A percentile compares a stretch with the other conserved stretches of the same genome.
phyloP scores from a whole-genome alignment of 1,139 yeast species.

The Hanseniaspora uvarum region DNA sequence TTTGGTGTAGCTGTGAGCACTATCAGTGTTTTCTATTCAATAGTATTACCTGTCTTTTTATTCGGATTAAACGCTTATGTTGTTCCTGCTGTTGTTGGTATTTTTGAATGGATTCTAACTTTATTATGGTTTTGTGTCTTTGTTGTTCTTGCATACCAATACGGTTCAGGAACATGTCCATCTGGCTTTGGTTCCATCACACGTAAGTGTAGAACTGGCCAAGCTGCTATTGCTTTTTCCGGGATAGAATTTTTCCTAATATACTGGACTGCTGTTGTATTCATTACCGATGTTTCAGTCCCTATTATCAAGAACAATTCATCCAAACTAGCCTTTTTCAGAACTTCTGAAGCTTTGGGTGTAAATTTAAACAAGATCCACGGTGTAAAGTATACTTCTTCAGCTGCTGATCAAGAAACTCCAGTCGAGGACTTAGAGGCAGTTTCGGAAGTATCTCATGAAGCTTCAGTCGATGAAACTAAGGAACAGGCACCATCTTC shows the following conservation, averaged over 20 bases:
- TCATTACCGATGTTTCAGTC: conserved; percentile 27
- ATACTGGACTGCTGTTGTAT: conserved; percentile 23
- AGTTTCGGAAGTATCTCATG: background rate
- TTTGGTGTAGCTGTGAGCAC: conserved; percentile 25
- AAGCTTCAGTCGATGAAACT: background rate
- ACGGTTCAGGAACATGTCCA: conserved; percentile 24
- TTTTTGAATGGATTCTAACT: conserved; percentile 23
- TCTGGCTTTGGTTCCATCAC: conserved; percentile 16
- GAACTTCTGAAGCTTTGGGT: background rate
- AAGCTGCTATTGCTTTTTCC: conserved; percentile 32
- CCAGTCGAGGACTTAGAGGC: background rate
- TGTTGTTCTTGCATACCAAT: conserved; percentile 24
- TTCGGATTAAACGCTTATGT: conserved; percentile 20
- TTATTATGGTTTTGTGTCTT: conserved; percentile 26
- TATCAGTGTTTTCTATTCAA: conserved; percentile 23
- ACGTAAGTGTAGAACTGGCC: conserved; percentile 27
- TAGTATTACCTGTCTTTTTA: conserved; percentile 19
- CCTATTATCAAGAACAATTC: conserved; percentile 21
- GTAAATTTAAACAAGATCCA: background rate
- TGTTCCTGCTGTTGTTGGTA: conserved; percentile 22
- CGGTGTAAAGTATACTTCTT: background rate
- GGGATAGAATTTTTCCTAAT: conserved; percentile 28
- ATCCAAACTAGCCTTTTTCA: background rate
- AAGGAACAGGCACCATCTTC: background rate
- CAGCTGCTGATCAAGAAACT: background rate